Evolutionary conservation across 495 filamentous ascomycete species (phyloP).

Genomic region (Evernia prunastri): DNA sequence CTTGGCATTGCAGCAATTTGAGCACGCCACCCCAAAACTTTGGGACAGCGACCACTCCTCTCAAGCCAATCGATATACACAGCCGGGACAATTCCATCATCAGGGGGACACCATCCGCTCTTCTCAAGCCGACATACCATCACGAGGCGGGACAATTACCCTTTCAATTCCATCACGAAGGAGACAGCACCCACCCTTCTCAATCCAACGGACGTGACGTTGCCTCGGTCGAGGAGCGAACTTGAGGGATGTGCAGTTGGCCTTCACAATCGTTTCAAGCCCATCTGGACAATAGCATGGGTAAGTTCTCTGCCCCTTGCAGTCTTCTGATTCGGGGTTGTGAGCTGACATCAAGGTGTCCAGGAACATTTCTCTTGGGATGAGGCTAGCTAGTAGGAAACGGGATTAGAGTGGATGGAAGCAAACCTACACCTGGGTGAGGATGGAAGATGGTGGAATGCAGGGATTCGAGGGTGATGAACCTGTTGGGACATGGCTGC

Average conservation of each 20-base stretch:
- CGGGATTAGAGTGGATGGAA: background rate
- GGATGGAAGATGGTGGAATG: too few relatives aligned
- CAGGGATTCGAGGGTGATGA: background rate
- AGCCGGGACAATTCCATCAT: too few relatives aligned
- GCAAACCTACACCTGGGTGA: background rate
- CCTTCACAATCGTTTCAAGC: background rate
- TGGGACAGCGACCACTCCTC: too few relatives aligned
- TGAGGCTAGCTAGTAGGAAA: background rate
- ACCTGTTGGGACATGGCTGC: background rate
- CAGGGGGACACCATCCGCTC: background rate
- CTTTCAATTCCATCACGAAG: too few relatives aligned
- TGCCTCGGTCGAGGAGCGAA: background rate
- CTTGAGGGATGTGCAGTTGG: background rate
- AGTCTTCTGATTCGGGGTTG: background rate
- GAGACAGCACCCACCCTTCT: background rate
- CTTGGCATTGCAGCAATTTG: too few relatives aligned
- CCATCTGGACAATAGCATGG: background rate
- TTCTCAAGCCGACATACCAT: background rate
- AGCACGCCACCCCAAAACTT: too few relatives aligned
- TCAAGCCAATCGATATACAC: too few relatives aligned
- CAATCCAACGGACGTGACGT: background rate
- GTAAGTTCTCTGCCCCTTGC: background rate
- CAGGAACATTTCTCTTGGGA: background rate
- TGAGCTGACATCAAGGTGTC: background rate
- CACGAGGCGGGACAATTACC: background rate